Base-by-base conservation (phyloP, 2,329 filamentous ascomycete genomes). In the Nigrospora sphaerica region DNA sequence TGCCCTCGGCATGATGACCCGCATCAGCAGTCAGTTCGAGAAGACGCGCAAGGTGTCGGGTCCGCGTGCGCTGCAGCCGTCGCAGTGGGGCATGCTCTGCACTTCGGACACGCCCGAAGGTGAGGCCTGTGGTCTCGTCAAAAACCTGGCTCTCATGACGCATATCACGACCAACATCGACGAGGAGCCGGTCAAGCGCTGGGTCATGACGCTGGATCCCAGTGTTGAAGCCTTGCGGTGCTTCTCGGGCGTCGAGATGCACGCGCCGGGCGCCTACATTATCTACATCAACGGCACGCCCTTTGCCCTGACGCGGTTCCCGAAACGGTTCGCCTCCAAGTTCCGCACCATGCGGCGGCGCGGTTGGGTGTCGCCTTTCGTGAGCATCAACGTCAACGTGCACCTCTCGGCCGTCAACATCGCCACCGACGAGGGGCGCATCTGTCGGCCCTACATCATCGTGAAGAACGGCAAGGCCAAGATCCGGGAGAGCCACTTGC, bases 1-100 rank as follows among this genome's bases (percentile, higher is more conserved):
- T 52, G 93, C 93, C 28, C 79, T 98, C 28, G 95, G 95, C 52
- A 98, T 98, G 95, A 98, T 98, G 93, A 98, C 93, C 13, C 80
- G 93, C 65, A 97, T 98, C 60, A 93, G 86, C 65, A 95, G 88
- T 77, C 93, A 98, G 70, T 98, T 98, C 60, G 93, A 98, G 64
- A 98, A 98, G 76, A 97, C 93, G 2, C 76, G 93, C 57, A 98
- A 98, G 68, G 91, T 98, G 50, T 91, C 85, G 61, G 95, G 95
- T 54, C 93, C 95, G 58, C 85, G 93, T 78, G 93, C 95, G 16
- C 75, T 98, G 42, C 93, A 98, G 61, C 91, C 93, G 7, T 98
- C 93, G 1, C 93, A 98, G 56, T 98, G 95, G 71, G 93, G 93
- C 57, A 96, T 98, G 91, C 75, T 98, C 46, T 98, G 93, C 62